phyloP scores from a whole-genome alignment of 192 early-diverging fungal genomes.

The Rhizoclosmatium sp. region DNA sequence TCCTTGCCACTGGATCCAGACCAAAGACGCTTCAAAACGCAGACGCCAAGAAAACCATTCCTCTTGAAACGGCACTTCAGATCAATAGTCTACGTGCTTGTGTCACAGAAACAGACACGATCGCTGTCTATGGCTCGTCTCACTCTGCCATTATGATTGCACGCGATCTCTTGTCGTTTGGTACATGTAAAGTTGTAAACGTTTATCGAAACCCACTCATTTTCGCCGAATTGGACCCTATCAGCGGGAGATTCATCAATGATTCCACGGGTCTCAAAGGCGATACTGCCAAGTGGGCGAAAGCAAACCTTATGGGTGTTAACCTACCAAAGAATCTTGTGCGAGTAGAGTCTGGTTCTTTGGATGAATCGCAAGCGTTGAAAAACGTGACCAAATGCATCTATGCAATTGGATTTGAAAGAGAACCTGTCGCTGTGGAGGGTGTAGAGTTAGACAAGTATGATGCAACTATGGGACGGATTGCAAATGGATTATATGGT shows the following conservation, averaged over 20 bases:
- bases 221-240: not conserved
- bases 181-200: conserved; percentile 19
- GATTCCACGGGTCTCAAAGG: conserved; percentile 35
- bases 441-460: conserved; percentile 8
- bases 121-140: conserved; percentile 32
- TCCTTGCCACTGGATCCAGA: conserved; percentile 33
- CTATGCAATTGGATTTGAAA: conserved; percentile 35
- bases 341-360: conserved; percentile 1
- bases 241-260: conserved; percentile 15
- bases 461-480: conserved; percentile 11
- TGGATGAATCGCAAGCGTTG: not conserved
- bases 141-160: conserved; percentile 38
- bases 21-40: not conserved
- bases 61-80: conserved; percentile 28
- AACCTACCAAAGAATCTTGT: not conserved
- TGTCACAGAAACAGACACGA: conserved; percentile 5
- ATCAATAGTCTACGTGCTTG: not conserved
- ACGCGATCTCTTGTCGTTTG: conserved; percentile 18
- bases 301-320: not conserved
- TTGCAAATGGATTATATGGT: conserved; percentile 28
- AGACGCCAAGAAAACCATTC: not conserved
- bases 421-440: not conserved
- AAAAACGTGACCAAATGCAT: conserved; percentile 6
- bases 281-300: conserved; percentile 35
- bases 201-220: conserved; percentile 6